Evolutionary conservation across 208 protist species (phyloP), one percentile per base, ranked within the genome.

Genomic region (Leishmania guyanensis): DNA sequence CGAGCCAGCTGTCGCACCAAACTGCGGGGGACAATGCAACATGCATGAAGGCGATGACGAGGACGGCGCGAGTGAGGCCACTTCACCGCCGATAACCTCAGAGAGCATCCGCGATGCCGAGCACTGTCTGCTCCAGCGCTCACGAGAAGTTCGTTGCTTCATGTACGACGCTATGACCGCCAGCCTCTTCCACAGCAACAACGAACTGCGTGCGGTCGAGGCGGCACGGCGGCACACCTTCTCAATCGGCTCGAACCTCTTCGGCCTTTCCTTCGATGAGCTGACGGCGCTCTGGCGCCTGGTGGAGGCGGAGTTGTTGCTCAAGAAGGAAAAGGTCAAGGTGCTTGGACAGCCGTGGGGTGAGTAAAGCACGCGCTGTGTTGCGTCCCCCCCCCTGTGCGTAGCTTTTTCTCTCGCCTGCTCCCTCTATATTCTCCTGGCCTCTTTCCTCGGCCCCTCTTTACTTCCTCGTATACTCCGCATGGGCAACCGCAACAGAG

Each of bases 111-210:
- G 73, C 46, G 80, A 64, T 29, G 84, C 84, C 14, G 86, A 91
- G 77, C 22, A 72, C 10, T 77, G 64, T 29, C 69, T 93, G 43
- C 88, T 97, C 3, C 72, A 84, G 36, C 74, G 75, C 33, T 81
- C 87, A 14, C 85, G 89, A 16, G 88, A 92, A 48, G 86, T 91
- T 39, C 92, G 92, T 29, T 97, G 94, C 83, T 97, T 96, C 80
- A 77, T 97, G 62, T 95, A 95, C 75, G 94, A 97, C 64, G 88
- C 92, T 12, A 95, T 96, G 91, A 84, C 84, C 3, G 94, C 94
- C 8, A 85, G 88, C 48, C 82, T 88, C 22, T 97, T 94, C 75
- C 87, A 95, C 81, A 79, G 85, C 70, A 83, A 85, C 69, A 71
- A 77, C 66, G 88, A 95, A 80, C 70, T 89, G 16, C 70, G 78